Conservation (phyloP, 1,139 yeast species). For the Taiozyma sp. region DNA sequence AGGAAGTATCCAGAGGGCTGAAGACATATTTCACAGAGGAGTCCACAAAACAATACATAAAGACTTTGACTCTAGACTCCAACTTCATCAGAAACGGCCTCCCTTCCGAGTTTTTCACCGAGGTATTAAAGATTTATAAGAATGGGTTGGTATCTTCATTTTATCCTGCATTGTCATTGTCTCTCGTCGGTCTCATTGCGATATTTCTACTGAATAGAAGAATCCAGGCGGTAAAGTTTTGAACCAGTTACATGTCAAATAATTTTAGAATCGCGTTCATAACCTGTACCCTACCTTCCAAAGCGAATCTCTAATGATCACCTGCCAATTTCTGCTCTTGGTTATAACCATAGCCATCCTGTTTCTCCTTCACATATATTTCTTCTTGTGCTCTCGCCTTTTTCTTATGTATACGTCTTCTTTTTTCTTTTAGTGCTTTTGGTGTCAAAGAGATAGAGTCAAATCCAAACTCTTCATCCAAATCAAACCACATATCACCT, state of each 20-base stretch:
- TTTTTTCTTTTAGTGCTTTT: not conserved
- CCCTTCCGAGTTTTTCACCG: slow-evolving; percentile 6
- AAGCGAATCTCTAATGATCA: not conserved
- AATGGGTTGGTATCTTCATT: slow-evolving; percentile 9
- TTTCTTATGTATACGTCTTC: not conserved
- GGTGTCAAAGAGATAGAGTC: slow-evolving; percentile 3
- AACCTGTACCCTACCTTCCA: not conserved
- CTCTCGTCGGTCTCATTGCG: slow-evolving; percentile 8
- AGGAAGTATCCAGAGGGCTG: slow-evolving; percentile 8
- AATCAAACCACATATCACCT: slow-evolving; percentile 10
- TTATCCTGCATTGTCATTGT: slow-evolving; percentile 11
- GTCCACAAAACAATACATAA: slow-evolving; percentile 1
- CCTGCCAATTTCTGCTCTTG: not conserved
- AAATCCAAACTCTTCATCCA: slow-evolving; percentile 20
- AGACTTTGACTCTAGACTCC: slow-evolving; percentile 14
- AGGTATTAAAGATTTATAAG: slow-evolving; percentile 14
- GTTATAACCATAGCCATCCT: not conserved
- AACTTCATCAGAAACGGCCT: slow-evolving; percentile 12
- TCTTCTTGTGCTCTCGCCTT: not conserved
- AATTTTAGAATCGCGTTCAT: not conserved
- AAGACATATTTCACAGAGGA: slow-evolving; percentile 5
- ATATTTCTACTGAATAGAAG: slow-evolving; percentile 9
- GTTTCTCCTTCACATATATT: not conserved
- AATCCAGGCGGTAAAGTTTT: not conserved
- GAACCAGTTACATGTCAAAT: not conserved